phyloP scores from a whole-genome alignment of 805 yeast species.

The Zygotorulaspora florentina region DNA sequence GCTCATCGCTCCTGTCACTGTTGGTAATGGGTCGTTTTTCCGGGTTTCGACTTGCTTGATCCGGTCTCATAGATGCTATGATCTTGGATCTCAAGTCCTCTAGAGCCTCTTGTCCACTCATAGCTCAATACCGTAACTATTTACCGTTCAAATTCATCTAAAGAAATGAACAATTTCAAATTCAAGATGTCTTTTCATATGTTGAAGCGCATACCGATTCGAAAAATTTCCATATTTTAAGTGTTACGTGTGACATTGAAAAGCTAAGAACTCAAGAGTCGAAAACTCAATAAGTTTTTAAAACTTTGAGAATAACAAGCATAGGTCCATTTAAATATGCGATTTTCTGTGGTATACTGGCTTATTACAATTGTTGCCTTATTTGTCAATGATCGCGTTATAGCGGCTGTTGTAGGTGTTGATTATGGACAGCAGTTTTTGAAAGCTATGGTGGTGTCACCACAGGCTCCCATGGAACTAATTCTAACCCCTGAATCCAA shows the following conservation, averaged over 20 bases:
- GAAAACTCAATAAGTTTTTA: neutral
- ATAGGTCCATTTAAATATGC: slow-evolving; percentile 7
- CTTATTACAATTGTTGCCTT: slow-evolving; percentile 5
- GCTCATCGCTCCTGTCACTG: neutral
- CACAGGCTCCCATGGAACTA: slow-evolving; percentile 82
- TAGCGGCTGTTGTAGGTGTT: slow-evolving; percentile 73
- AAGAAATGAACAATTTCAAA: neutral
- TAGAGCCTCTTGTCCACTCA: slow-evolving; percentile 14
- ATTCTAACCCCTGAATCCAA: slow-evolving; percentile 87
- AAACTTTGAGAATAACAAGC: neutral
- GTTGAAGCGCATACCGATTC: neutral
- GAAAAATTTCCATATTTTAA: neutral
- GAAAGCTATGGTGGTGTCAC: slow-evolving; percentile 86
- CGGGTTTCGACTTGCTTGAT: slow-evolving; percentile 1
- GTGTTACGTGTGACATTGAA: neutral
- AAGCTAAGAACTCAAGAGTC: neutral
- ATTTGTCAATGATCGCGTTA: slow-evolving; percentile 15
- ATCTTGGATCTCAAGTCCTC: slow-evolving; percentile 29
- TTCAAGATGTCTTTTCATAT: neutral
- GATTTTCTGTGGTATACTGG: slow-evolving; percentile 6
- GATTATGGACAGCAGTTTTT: slow-evolving; percentile 87
- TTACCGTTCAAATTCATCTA: no score
- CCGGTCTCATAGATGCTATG: slow-evolving; percentile 25
- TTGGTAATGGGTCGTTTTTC: slow-evolving; percentile 9
- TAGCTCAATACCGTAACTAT: neutral